A percentile compares a stretch with the other conserved stretches of the same genome.
These are phyloP conservation scores for Pterocarpus santalinus DNA, from an alignment of 306 rosid genomes.

Conservation along the genomic window DNA sequence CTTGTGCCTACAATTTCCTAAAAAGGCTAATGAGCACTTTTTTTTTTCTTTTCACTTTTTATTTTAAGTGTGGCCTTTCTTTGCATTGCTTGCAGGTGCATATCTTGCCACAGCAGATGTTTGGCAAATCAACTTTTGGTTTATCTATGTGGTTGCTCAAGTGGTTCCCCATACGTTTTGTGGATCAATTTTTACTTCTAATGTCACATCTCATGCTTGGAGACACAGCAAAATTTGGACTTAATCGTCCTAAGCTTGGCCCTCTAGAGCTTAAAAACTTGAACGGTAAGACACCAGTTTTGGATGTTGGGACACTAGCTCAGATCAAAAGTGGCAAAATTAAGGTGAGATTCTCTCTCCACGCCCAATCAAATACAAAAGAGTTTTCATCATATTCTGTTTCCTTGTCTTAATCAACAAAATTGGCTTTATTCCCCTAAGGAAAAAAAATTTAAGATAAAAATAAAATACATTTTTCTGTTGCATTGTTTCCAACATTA, in stretches of 20 bases:
- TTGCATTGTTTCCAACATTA: constrained; percentile 44
- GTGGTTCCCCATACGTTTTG: constrained; percentile 82
- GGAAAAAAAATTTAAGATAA: neutral
- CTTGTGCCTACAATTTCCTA: constrained; percentile 51
- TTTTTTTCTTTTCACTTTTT: neutral
- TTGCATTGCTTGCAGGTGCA: constrained; percentile 71
- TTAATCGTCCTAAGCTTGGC: constrained; percentile 81
- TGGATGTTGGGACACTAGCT: constrained; percentile 90
- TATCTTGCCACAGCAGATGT: constrained; percentile 87
- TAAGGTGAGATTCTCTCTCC: constrained; percentile 59
- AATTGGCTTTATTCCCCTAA: neutral
- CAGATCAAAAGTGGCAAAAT: constrained; percentile 82
- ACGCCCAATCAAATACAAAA: constrained; percentile 29
- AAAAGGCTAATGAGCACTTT: constrained; percentile 39
- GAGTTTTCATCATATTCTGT: constrained; percentile 12
- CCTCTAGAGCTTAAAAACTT: constrained; percentile 84
- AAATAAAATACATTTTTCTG: neutral
- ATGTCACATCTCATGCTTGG: constrained; percentile 84
- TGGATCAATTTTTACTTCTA: constrained; percentile 80
- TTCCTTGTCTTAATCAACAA: constrained; percentile 46
- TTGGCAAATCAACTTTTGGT: constrained; percentile 97
- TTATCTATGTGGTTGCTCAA: constrained; percentile 86
- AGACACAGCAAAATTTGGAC: constrained; percentile 82
- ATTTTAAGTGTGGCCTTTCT: neutral
- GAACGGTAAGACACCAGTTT: constrained; percentile 90